Base-by-base conservation (phyloP, 345 rosid species). In the Linum lewisii region DNA sequence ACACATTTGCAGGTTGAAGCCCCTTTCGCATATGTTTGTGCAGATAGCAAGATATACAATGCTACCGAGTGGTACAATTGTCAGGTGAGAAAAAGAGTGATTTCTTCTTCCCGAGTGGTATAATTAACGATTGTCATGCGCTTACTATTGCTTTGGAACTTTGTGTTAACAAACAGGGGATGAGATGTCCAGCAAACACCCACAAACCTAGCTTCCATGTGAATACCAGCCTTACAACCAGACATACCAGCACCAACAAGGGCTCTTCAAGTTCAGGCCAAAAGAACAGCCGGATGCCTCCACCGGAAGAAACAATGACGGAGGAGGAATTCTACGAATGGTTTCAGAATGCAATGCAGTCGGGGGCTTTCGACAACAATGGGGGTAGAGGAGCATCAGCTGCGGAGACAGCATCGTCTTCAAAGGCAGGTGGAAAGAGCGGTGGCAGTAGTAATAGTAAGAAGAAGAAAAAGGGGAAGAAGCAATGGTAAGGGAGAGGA, bases 171-270 rank as follows among this genome's bases (percentile, higher is more conserved):
- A 93, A 42, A 42, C 87, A 93, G 99, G 99, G 90, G 77, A 93
- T 93, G 97, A 82, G 92, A 76, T 93, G 94, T 72, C 78, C 83
- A 11, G 82, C 94, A 14, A 93, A 93, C 72, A 87, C 85, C 1
- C 99, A 93, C 82, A 93, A 89, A 81, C 91, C 99, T 25, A 85
- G 95, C 73, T 93, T 93, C 74, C 99, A 93, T 58, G 95, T 93
- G 66, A 93, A 89, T 74, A 84, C 97, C 1, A 84, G 82, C 51
- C 61, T 84, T 21, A 78, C 82, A 50, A 60, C 89, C 24, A 86
- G 76, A 72, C 83, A 76, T 50, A 19, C 24, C 22, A 63, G 44
- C 50, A 32, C 72, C 0, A 34, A 79, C 59, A 78, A 83, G 72
- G 95, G 87, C 74, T 62, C 82, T 36, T 75, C 82, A 49, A 76